Evolutionary conservation across 148 eudicot species (phyloP).

Genomic region (Amaranthus cruentus): DNA sequence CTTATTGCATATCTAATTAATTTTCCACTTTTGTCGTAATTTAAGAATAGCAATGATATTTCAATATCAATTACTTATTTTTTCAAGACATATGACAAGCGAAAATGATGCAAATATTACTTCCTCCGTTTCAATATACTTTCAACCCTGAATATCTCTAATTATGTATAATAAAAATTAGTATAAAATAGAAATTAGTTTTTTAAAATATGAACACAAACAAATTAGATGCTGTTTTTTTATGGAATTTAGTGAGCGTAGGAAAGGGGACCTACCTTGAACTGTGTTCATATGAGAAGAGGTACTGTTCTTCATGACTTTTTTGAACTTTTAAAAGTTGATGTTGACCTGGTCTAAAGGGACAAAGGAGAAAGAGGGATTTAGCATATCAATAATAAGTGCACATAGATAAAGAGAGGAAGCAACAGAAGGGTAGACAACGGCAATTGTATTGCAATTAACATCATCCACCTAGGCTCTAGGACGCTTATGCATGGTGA

Average conservation of each 20-base stretch:
- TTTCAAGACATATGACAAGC: too few species aligned
- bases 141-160: too few species aligned
- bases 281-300: slow-evolving; percentile 17
- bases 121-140: too few species aligned
- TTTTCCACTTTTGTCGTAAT: too few species aligned
- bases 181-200: not conserved
- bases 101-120: too few species aligned
- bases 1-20: too few species aligned
- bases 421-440: not conserved
- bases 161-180: not conserved
- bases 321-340: slow-evolving; percentile 28
- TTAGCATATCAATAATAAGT: slow-evolving; percentile 17
- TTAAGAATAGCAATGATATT: too few species aligned
- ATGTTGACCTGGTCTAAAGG: slow-evolving; percentile 35
- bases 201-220: not conserved
- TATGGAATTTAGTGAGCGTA: slow-evolving; percentile 11
- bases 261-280: slow-evolving; percentile 14
- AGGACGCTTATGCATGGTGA: slow-evolving; percentile 12
- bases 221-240: slow-evolving; percentile 5
- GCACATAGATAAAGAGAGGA: not conserved
- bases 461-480: slow-evolving; percentile 1
- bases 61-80: too few species aligned
- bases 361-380: slow-evolving; percentile 21
- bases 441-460: not conserved
- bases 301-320: not conserved